These are phyloP conservation scores for Cymbopogon flexuosus DNA, from an alignment of 202 grass and related monocot species.

Conservation along the genomic window DNA sequence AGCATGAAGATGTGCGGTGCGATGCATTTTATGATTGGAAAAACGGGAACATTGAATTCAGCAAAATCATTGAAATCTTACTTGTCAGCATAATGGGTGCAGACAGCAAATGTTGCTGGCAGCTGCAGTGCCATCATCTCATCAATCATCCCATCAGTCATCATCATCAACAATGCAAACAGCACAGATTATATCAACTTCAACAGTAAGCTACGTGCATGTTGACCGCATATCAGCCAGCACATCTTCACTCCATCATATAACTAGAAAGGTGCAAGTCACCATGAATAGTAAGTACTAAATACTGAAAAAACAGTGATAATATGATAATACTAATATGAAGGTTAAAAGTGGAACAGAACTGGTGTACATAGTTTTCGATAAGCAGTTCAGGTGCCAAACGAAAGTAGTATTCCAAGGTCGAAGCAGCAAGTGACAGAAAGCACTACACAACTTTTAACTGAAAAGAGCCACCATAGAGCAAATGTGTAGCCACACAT, in stretches of 20 bases:
- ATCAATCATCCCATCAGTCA: conserved; percentile 36
- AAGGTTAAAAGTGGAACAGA: conserved; percentile 25
- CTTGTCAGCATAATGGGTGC: conserved; percentile 43
- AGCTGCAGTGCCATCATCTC: conserved; percentile 10
- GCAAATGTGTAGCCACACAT: not conserved
- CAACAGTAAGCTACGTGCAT: conserved; percentile 43
- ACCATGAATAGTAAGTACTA: conserved; percentile 43
- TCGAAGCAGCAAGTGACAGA: conserved; percentile 36
- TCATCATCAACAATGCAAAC: conserved; percentile 39
- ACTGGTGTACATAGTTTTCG: conserved; percentile 37
- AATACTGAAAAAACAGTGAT: conserved; percentile 23
- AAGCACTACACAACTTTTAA: conserved; percentile 4
- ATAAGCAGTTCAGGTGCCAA: conserved; percentile 35
- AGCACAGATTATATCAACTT: conserved; percentile 47
- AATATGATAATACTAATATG: conserved; percentile 28
- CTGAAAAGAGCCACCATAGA: not conserved
- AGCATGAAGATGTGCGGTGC: not conserved
- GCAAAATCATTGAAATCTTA: conserved; percentile 40
- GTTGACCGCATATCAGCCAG: conserved; percentile 50
- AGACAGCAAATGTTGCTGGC: conserved; percentile 39
- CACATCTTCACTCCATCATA: conserved; percentile 52
- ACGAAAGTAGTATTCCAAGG: conserved; percentile 9
- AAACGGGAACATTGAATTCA: conserved; percentile 13
- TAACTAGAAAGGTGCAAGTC: conserved; percentile 58
- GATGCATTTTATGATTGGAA: not conserved